Conservation (phyloP, 441 rosid species). For the Gossypium davidsonii region DNA sequence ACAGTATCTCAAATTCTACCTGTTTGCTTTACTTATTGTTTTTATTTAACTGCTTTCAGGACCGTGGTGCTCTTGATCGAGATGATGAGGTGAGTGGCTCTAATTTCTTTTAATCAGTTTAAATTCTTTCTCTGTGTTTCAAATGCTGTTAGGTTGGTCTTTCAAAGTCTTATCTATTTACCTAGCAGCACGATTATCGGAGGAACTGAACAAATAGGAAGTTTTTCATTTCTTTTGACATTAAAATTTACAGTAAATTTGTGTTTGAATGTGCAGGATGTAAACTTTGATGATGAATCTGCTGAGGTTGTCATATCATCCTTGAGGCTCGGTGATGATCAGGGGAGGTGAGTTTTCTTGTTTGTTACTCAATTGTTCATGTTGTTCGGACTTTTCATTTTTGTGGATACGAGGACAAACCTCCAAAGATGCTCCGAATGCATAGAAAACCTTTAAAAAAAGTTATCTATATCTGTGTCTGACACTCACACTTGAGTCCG, state of each 20-base stretch:
- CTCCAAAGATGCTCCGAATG: not conserved
- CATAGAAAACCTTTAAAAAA: not conserved
- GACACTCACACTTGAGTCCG: not conserved
- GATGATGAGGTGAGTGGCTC: conserved; percentile 61
- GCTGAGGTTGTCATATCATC: conserved; percentile 90
- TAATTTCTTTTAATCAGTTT: not conserved
- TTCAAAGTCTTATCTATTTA: not conserved
- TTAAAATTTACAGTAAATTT: not conserved
- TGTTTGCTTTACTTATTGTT: conserved; percentile 8
- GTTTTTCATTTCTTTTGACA: not conserved
- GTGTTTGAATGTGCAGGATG: conserved; percentile 48
- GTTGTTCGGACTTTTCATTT: not conserved
- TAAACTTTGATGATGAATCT: conserved; percentile 88
- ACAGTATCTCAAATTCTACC: not conserved
- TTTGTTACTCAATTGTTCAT: not conserved
- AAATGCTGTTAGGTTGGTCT: not conserved
- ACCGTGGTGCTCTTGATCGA: conserved; percentile 58
- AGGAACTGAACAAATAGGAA: not conserved
- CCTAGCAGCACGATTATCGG: not conserved
- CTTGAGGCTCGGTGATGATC: conserved; percentile 88
- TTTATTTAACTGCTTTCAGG: conserved; percentile 43
- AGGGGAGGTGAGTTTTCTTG: conserved; percentile 54
- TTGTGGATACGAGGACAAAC: not conserved
- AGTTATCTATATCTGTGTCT: not conserved
- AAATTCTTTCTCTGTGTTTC: not conserved